phyloP scores from a whole-genome alignment of 1,139 yeast species.

The Candida sanyaensis region DNA sequence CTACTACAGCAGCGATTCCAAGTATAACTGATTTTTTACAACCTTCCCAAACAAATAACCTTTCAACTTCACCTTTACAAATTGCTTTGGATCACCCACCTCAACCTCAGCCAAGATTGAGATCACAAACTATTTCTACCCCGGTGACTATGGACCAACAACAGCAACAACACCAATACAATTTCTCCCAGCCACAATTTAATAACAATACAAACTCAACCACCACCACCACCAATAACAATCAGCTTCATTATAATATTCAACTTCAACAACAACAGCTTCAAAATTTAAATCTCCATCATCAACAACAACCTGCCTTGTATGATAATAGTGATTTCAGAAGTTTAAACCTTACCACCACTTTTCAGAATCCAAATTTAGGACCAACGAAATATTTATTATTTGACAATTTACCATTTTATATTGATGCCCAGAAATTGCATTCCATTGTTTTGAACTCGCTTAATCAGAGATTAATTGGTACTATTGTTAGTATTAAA shows the following conservation, averaged over 20 bases:
- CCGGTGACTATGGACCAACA: slow-evolving; percentile 27
- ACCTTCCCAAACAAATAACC: slow-evolving; percentile 6
- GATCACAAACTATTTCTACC: slow-evolving; percentile 44
- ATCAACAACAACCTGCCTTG: slow-evolving; percentile 17
- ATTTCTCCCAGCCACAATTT: slow-evolving; percentile 8
- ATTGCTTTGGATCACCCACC: slow-evolving; percentile 30
- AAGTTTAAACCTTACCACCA: slow-evolving; percentile 49
- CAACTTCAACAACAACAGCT: slow-evolving; percentile 17
- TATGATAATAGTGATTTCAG: slow-evolving; percentile 59
- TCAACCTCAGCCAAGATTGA: slow-evolving; percentile 26
- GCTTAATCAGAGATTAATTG: slow-evolving; percentile 26
- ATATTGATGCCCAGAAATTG: slow-evolving; percentile 37
- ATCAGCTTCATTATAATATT: slow-evolving; percentile 8
- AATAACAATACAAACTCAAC: slow-evolving; percentile 4
- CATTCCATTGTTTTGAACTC: slow-evolving; percentile 35
- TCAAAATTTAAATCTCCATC: slow-evolving; percentile 8
- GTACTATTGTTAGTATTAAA: slow-evolving; percentile 48
- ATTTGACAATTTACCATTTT: slow-evolving; percentile 71
- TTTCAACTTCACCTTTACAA: slow-evolving; percentile 25
- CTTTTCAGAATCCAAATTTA: slow-evolving; percentile 65
- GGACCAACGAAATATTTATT: slow-evolving; percentile 80
- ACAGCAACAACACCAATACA: slow-evolving; percentile 27
- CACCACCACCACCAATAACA: slow-evolving; percentile 14
- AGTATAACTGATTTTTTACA: slow-evolving; percentile 12
- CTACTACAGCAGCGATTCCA: slow-evolving; percentile 44